Conservation (phyloP, 495 filamentous ascomycete genomes). For the Podospora comata region DNA sequence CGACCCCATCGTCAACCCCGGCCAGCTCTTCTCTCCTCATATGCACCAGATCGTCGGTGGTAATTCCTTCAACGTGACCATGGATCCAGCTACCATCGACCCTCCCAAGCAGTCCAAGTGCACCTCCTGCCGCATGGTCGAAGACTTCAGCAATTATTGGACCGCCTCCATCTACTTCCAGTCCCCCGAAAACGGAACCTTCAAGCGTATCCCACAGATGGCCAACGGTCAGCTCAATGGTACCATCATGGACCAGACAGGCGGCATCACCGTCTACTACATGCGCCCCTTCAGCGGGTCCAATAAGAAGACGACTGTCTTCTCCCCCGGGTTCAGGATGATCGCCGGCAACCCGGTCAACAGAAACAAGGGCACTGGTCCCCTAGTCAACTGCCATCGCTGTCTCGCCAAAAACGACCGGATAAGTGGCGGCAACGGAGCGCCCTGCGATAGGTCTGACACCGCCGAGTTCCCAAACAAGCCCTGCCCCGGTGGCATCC, state of each 20-base stretch:
- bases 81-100: slow-evolving; percentile 36
- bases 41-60: slow-evolving; percentile 41
- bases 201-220: slow-evolving; percentile 44
- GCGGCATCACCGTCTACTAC: slow-evolving; percentile 46
- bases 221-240: slow-evolving; percentile 38
- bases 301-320: slow-evolving; percentile 38
- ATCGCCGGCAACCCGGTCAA: slow-evolving; percentile 60
- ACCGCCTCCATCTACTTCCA: slow-evolving; percentile 45
- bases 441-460: slow-evolving; percentile 20
- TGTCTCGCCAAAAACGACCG: slow-evolving; percentile 71
- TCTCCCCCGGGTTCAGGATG: slow-evolving; percentile 61
- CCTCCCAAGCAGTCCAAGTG: slow-evolving; percentile 36
- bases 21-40: slow-evolving; percentile 32
- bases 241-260: slow-evolving; percentile 39
- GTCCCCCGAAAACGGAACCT: slow-evolving; percentile 42
- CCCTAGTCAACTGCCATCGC: slow-evolving; percentile 59
- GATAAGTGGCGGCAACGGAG: slow-evolving; percentile 10
- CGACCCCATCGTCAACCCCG: slow-evolving; percentile 40
- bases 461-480: slow-evolving; percentile 33
- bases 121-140: slow-evolving; percentile 37
- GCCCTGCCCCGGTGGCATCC: slow-evolving; percentile 40
- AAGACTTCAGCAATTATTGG: slow-evolving; percentile 46
- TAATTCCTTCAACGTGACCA: slow-evolving; percentile 39
- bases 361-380: slow-evolving; percentile 38
- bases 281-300: slow-evolving; percentile 41